phyloP scores from a whole-genome alignment of 305 asterid genomes.

The Plantago rigida region DNA sequence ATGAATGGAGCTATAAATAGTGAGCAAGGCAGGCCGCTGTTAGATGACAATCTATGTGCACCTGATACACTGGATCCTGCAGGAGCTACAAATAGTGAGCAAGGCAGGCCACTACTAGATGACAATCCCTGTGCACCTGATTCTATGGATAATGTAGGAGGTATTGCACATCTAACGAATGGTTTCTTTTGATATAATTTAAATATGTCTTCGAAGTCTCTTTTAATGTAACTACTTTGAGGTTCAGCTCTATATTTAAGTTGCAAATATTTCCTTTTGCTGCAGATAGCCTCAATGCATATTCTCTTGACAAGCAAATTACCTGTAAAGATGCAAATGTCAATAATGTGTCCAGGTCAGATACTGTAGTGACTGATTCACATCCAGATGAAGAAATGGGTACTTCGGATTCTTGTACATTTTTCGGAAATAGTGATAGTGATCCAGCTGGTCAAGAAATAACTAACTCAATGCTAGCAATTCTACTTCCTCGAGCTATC shows the following conservation, averaged over 20 bases:
- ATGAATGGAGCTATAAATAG: slow-evolving; percentile 29
- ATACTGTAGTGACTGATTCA: slow-evolving; percentile 38
- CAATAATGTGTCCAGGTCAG: slow-evolving; percentile 32
- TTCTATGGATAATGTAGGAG: slow-evolving; percentile 52
- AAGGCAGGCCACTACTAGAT: slow-evolving; percentile 30
- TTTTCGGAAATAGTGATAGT: slow-evolving; percentile 44
- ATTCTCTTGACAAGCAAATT: slow-evolving; percentile 26
- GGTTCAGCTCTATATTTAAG: slow-evolving; percentile 20
- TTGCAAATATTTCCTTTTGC: slow-evolving; percentile 25
- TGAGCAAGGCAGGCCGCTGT: slow-evolving; percentile 31
- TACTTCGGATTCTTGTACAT: slow-evolving; percentile 29
- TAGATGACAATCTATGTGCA: slow-evolving; percentile 38
- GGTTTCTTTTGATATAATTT: neutral
- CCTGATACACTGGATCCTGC: slow-evolving; percentile 58
- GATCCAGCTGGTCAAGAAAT: slow-evolving; percentile 55
- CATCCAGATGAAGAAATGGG: slow-evolving; percentile 45
- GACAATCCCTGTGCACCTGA: slow-evolving; percentile 49
- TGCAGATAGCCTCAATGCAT: slow-evolving; percentile 39
- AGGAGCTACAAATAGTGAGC: slow-evolving; percentile 30
- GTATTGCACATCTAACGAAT: slow-evolving; percentile 30
- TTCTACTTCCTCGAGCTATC: slow-evolving; percentile 76
- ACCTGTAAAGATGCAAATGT: slow-evolving; percentile 29
- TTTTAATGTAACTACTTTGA: slow-evolving; percentile 15
- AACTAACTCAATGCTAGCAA: slow-evolving; percentile 62
- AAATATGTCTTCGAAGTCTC: slow-evolving; percentile 8